Evolutionary conservation across 306 rosid genomes (phyloP), one percentile per base, ranked within the genome.

Genomic region (Cicer yamashitae): DNA sequence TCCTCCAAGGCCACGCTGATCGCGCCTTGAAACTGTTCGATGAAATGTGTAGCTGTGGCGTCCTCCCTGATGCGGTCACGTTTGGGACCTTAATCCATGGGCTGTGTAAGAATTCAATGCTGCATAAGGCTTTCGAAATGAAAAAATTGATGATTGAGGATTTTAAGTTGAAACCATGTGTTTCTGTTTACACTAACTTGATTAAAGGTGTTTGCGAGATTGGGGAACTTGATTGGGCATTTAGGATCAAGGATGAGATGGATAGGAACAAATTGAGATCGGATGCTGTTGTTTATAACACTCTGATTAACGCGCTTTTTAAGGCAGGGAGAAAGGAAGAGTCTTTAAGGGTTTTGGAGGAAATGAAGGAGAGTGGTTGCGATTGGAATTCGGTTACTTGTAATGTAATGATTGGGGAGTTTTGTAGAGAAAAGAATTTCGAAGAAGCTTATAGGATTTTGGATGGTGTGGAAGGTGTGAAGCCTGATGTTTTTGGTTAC

Each of bases 231-330:
- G 66, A 39, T 66, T 41, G 30, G 71, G 96, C 90, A 1, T 86
- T 88, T 79, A 60, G 22, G 76, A 58, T 91, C 22, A 88, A 84
- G 85, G 91, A 89, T 53, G 97, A 93, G 89, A 91, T 93, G 92
- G 76, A 58, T 39, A 80, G 73, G 40, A 84, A 75, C 34, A 73
- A 72, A 20, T 54, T 93, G 54, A 80, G 38, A 62, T 48, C 83
- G 17, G 92, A 88, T 54, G 59, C 84, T 0, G 79, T 72, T 0
- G 83, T 83, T 66, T 87, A 88, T 56, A 85, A 89, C 38, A 93
- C 97, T 14, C 57, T 91, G 13, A 75, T 88, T 20, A 74, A 74
- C 0, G 91, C 85, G 0, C 90, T 88, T 53, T 60, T 82, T 53
- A 88, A 89, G 76, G 79, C 39, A 4, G 90, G 96, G 48, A 89